Conservation (phyloP, 1,284 basidiomycete genomes). For the Puccinia novopanici region DNA sequence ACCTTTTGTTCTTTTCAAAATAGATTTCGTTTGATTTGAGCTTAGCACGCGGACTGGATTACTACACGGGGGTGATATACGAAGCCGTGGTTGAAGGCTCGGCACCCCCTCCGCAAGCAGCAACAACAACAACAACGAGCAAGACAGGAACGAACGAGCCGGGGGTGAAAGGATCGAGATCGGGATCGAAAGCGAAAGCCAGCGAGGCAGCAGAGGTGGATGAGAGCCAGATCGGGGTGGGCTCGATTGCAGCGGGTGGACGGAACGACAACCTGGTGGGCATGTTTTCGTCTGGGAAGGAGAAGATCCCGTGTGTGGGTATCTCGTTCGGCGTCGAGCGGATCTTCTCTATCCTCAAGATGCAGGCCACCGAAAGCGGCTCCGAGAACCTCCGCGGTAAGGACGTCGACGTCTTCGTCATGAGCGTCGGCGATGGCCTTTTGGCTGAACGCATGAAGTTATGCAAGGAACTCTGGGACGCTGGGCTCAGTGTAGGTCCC, state of each 20-base stretch:
- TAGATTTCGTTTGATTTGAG: conserved; percentile 95
- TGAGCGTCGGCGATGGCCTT: conserved; percentile 87
- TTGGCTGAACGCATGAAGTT: conserved; percentile 82
- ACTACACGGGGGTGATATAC: conserved; percentile 98
- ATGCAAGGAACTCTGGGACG: conserved; percentile 78
- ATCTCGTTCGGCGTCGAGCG: conserved; percentile 91
- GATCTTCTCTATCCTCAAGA: conserved; percentile 86
- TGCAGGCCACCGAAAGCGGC: conserved; percentile 66
- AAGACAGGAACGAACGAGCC: conserved; percentile 66
- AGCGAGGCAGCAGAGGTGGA: conserved; percentile 81
- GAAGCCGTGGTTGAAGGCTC: conserved; percentile 92
- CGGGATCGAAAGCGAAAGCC: conserved; percentile 63
- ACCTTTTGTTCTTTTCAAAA: conserved; percentile 1
- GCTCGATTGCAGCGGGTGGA: conserved; percentile 95
- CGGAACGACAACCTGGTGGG: conserved; percentile 96
- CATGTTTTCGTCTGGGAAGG: conserved; percentile 88
- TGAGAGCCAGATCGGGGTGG: conserved; percentile 89
- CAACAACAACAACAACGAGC: not conserved
- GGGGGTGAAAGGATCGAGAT: conserved; percentile 59
- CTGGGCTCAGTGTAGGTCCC: conserved; percentile 78
- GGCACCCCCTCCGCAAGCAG: conserved; percentile 69
- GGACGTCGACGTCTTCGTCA: conserved; percentile 90
- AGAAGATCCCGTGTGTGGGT: conserved; percentile 95
- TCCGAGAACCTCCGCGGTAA: conserved; percentile 68
- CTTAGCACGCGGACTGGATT: conserved; percentile 92